Base-by-base conservation (phyloP, 441 rosid species). In the Euphorbia celastroides region DNA sequence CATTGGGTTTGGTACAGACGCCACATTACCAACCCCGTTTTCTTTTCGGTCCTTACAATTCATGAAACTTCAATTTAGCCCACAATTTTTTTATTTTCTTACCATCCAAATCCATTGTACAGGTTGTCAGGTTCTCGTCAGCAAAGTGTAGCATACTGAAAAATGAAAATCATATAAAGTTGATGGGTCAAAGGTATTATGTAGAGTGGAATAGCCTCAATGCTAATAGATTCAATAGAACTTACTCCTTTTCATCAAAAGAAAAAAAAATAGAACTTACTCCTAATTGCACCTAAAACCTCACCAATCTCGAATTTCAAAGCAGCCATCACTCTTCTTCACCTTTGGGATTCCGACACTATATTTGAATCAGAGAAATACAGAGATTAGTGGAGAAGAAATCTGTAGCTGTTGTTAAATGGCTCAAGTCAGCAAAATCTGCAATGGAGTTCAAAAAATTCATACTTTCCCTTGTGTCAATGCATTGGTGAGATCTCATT, bases 361-460 rank as follows among this genome's bases (percentile, higher is more conserved):
- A 34, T 9, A 4, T 3, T 34, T 34, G 20, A 31, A n/a, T 11
- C 11, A 6, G 28, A 46, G 17, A 50, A 26, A 20, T 9, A 44
- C 50, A 44, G n/a, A 44, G 50, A 14, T 14, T 7, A 7, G 30
- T 5, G n/a, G 58, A 34, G 30, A 2, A 8, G 16, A 48, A 10
- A 22, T 42, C 55, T 17, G 12, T 28, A 23, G 17, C 20, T 38
- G 0, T 30, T 36, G 41, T 68, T 64, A 56, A 42, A 90, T 90
- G 97, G 90, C 92, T 2, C 89, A 85, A 68, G 80, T 66, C 31
- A 75, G 78, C 78, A 81, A 75, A 80, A 78, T 82, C 72, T 75
- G 67, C 73, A 69, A 71, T 38, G 86, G 82, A 58, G 69, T 77
- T 34, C 90, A 78, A 19, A 78, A 58, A 41, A 51, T 81, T 6